Evolutionary conservation across 139 green algal species (phyloP), one percentile per base, ranked within the genome.

Genomic region (Coelastrella sp.): DNA sequence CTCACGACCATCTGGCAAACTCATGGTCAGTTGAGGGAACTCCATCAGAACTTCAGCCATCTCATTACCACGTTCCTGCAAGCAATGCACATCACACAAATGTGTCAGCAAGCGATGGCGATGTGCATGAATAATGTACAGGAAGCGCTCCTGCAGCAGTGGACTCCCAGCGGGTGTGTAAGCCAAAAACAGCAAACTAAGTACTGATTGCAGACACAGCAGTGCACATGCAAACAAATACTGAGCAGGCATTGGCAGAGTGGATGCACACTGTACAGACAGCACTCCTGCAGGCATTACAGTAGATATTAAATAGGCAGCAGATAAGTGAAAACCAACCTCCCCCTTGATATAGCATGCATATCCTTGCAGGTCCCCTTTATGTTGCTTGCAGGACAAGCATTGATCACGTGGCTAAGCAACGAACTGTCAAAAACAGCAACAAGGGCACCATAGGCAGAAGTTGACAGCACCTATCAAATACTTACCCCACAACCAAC

Each of bases 1-100:
- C 93, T 99, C 98, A 7, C 98, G 94, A 0, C 98, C 98, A 87
- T 99, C 98, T 0, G 97, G 97, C 93, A 99, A 83, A 15, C 96
- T 99, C 98, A 99, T 99, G 15, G 97, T 99, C 17, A 99, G 96
- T 95, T 98, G 91, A 0, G 98, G 98, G 94, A 99, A 99, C 89
- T 99, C 98, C 93, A 96, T 96, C 63, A 99, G 94, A 94, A 98
- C 96, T 90, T 96, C 94, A 72, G 95, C 95, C 94, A 96, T 96
- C 94, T 99, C 98, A 90, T 99, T 99, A 59, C 98, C 98, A 65
- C 98, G 95, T 94, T 99, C 98, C 82, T 87, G 82, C n/a, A 76
- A 17, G 63, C 7, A 8, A 49, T 49, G 1, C 35, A 49, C 35
- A 27, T 4, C 72, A 78, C 72, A 78, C 35, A 49, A 49, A 49